These are phyloP conservation scores for Sporothrix euskadiensis DNA, from an alignment of 2,329 filamentous ascomycete species.

Conservation along the genomic window DNA sequence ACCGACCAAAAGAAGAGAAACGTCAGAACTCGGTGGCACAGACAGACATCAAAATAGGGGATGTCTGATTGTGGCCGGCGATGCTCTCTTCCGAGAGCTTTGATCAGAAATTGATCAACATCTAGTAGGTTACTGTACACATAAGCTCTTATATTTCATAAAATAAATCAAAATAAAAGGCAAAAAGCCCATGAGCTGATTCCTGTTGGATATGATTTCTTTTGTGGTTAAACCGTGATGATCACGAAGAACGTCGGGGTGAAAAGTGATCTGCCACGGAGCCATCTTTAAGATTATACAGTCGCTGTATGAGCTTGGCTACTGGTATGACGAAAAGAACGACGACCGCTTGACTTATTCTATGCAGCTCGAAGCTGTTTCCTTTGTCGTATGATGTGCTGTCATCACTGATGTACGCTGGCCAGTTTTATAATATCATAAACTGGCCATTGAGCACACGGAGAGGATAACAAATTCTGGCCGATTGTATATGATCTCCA, in stretches of 20 bases:
- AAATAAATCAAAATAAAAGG: neutral
- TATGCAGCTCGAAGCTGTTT: too few species aligned
- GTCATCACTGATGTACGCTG: neutral
- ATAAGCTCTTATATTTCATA: neutral
- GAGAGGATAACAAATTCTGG: neutral
- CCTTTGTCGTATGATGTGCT: neutral
- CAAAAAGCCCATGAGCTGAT: neutral
- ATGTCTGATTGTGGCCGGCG: neutral
- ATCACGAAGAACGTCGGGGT: constrained; percentile 1
- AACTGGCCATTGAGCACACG: neutral
- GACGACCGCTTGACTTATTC: neutral
- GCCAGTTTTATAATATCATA: too few species aligned
- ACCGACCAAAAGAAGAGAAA: neutral
- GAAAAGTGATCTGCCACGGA: neutral
- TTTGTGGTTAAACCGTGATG: constrained; percentile 7
- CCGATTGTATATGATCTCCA: constrained; percentile 12
- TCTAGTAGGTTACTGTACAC: neutral
- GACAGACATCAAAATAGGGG: neutral
- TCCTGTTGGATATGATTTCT: neutral
- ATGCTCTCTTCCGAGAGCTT: neutral
- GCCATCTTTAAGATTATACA: neutral
- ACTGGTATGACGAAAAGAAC: neutral
- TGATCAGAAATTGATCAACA: neutral
- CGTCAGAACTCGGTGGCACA: constrained; percentile 15
- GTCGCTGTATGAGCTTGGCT: neutral